Base-by-base conservation (phyloP, 169 alveolate genomes). In the Blepharisma undulans region DNA sequence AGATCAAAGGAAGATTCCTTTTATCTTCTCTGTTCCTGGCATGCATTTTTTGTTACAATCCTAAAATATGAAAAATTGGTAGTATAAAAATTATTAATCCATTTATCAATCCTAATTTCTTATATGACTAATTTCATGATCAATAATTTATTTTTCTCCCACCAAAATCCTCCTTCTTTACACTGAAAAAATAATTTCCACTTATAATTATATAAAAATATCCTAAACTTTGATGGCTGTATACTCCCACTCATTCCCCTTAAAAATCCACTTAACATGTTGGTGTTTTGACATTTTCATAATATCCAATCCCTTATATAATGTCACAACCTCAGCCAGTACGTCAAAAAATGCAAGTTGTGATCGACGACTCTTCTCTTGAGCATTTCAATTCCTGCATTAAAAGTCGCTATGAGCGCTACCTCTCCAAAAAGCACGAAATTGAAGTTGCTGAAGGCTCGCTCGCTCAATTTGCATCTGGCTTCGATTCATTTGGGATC, bases 391-490 rank as follows among this genome's bases (percentile, higher is more conserved):
- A 87, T 29, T 81, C 81, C 82, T 86, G 87, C 36, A 85, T 94
- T 72, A 34, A 84, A 59, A 7, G 72, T 36, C 84, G 95, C 29
- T 72, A 88, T 60, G n/a, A 66, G 2, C 84, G 92, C 33, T 92
- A 34, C 60, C 25, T 30, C 0, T 72, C 48, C 91, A 87, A 85
- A 91, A 76, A 61, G 29, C 27, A 18, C 4, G 61, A 71, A 36
- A 76, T 88, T 74, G 87, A 74, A 34, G 29, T 32, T 3, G 86
- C 85, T 33, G 94, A 84, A 59, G 80, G 91, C n/a, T 88, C 94
- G 71, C 66, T 95, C 84, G 94, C 92, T 86, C 82, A 88, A 25
- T 92, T 95, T 36, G 95, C 95, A 3, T 90, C 66, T 48, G 96
- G 95, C 77, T 95, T 80, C 12, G 92, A 86, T 8, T 79, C 87